phyloP scores from a whole-genome alignment of 805 yeast species.

The Yamadazyma takamatsuzukensis region DNA sequence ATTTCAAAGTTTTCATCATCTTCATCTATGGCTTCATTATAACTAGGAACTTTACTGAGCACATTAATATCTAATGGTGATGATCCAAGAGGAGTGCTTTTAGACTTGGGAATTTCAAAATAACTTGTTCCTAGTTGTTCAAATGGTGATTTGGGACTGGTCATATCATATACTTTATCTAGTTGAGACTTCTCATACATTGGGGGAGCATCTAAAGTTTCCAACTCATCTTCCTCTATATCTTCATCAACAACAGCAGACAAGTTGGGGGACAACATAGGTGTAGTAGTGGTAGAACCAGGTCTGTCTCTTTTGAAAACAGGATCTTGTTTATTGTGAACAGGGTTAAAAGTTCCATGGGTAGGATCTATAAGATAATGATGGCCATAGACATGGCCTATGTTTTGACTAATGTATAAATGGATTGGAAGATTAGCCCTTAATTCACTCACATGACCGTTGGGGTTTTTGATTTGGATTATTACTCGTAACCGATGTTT shows the following conservation, averaged over 20 bases:
- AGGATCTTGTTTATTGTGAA: constrained; percentile 21
- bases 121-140: constrained; percentile 31
- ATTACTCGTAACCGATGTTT: constrained; percentile 43
- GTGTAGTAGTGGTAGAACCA: constrained; percentile 7
- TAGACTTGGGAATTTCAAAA: constrained; percentile 26
- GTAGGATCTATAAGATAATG: constrained; percentile 28
- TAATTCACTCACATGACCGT: constrained; percentile 50
- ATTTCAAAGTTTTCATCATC: constrained; percentile 25
- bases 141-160: constrained; percentile 30
- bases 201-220: constrained; percentile 39
- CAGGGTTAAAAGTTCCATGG: constrained; percentile 22
- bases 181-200: constrained; percentile 35
- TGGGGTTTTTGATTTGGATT: constrained; percentile 44
- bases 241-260: constrained; percentile 11
- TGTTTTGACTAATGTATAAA: constrained; percentile 39
- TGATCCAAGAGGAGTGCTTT: background rate
- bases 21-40: constrained; percentile 37
- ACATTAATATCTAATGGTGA: constrained; percentile 18
- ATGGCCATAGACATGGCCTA: constrained; percentile 32
- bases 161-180: constrained; percentile 36
- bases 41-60: constrained; percentile 35
- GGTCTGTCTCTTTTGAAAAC: constrained; percentile 25
- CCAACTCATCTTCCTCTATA: constrained; percentile 21
- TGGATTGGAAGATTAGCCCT: constrained; percentile 49
- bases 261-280: constrained; percentile 3